These are phyloP conservation scores for Malassezia furfur DNA, from an alignment of 1,284 basidiomycete species.

Conservation along the genomic window DNA sequence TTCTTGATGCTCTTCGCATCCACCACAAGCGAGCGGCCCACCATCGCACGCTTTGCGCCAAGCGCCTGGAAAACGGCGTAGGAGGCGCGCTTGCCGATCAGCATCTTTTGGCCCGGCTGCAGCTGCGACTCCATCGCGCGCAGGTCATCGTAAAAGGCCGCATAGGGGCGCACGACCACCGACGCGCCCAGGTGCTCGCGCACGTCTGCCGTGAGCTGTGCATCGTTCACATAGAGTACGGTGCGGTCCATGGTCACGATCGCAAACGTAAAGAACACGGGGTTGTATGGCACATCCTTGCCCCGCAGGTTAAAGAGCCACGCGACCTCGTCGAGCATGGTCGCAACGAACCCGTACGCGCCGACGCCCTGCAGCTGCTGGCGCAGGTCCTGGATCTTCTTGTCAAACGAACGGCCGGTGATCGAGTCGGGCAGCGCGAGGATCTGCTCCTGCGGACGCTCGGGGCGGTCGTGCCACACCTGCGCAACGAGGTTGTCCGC, in stretches of 20 bases:
- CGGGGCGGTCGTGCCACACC: constrained; percentile 68
- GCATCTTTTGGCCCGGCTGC: constrained; percentile 25
- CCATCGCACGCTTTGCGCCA: constrained; percentile 29
- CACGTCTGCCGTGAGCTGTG: constrained; percentile 58
- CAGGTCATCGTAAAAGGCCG: constrained; percentile 38
- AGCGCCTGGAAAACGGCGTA: constrained; percentile 43
- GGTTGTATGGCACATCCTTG: constrained; percentile 79
- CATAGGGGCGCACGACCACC: constrained; percentile 65
- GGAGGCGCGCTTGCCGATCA: constrained; percentile 40
- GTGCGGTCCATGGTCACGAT: constrained; percentile 61
- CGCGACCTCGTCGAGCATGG: constrained; percentile 45
- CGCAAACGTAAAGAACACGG: constrained; percentile 88
- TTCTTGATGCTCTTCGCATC: constrained; percentile 87
- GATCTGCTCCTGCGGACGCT: constrained; percentile 62
- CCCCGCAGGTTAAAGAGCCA: constrained; percentile 90
- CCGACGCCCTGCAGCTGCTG: constrained; percentile 31
- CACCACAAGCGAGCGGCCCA: constrained; percentile 56
- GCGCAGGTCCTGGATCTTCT: constrained; percentile 38
- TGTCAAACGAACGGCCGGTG: constrained; percentile 51
- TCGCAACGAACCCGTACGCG: constrained; percentile 37
- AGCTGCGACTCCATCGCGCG: constrained; percentile 22
- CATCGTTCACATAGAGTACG: constrained; percentile 64
- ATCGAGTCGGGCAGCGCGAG: constrained; percentile 65
- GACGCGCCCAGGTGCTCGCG: constrained; percentile 55
- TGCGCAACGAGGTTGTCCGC: constrained; percentile 69